A percentile compares a stretch with the other conserved stretches of the same genome.
Evolutionary conservation across 176 grass and related monocot genomes (phyloP).

Genomic region (Eleusine coracana): DNA sequence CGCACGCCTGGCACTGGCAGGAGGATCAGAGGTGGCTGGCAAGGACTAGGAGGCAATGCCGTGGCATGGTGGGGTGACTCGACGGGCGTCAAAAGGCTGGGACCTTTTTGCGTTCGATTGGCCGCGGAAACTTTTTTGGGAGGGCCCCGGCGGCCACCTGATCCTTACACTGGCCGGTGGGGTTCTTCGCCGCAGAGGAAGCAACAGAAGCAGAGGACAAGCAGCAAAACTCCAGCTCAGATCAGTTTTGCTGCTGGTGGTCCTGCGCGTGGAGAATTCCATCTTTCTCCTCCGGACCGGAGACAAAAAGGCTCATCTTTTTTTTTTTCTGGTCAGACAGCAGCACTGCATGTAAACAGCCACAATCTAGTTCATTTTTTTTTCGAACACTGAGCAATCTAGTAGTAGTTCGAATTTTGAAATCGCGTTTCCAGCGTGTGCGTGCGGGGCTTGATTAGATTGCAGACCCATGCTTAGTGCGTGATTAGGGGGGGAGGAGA

Average conservation of each 20-base stretch:
- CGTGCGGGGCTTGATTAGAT: constrained; percentile 43
- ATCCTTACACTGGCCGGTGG: constrained; percentile 9
- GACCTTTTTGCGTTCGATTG: constrained; percentile 16
- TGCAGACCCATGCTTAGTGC: constrained; percentile 49
- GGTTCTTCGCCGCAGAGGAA: neutral
- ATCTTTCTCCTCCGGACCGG: neutral
- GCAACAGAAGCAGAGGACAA: neutral
- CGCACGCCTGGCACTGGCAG: neutral
- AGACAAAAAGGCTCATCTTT: neutral
- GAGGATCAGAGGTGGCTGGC: constrained; percentile 9
- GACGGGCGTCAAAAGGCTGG: constrained; percentile 17
- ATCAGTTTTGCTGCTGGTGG: constrained; percentile 22
- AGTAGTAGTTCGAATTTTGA: constrained; percentile 37
- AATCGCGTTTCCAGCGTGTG: constrained; percentile 29
- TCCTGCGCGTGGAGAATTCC: constrained; percentile 27
- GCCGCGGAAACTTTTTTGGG: constrained; percentile 31
- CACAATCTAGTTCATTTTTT: neutral
- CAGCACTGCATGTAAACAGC: constrained; percentile 21
- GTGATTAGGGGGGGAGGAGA: constrained; percentile 46
- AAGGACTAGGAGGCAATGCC: constrained; percentile 36
- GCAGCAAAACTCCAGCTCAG: neutral
- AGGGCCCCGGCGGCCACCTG: constrained; percentile 25
- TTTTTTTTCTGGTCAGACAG: constrained; percentile 14
- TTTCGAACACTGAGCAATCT: constrained; percentile 6
- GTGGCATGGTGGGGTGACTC: constrained; percentile 42